Evolutionary conservation across 2,329 filamentous ascomycete genomes (phyloP).

Genomic region (Alternaria sp.): DNA sequence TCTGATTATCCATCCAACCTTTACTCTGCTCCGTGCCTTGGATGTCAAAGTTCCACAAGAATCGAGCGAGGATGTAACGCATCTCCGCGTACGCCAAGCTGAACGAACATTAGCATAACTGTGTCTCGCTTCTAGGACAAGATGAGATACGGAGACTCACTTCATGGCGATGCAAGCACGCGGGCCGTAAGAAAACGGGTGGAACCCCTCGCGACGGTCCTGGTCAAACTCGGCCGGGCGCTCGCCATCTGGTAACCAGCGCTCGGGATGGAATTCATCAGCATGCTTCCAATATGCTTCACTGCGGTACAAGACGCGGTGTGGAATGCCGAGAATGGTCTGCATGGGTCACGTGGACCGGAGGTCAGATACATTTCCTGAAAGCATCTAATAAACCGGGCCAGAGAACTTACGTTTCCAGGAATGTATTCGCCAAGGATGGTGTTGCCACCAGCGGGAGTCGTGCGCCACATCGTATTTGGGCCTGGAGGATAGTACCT

Average conservation of each 20-base stretch:
- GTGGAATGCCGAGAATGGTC: neutral
- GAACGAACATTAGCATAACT: neutral
- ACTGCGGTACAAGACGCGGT: neutral
- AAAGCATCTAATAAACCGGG: no score
- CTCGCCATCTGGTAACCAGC: neutral
- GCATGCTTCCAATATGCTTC: neutral
- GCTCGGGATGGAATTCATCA: neutral
- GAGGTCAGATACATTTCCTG: neutral
- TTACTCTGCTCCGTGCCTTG: neutral
- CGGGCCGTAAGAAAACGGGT: slow-evolving; percentile 1
- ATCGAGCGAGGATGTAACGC: neutral
- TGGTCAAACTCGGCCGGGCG: neutral
- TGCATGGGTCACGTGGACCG: neutral
- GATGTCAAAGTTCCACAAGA: slow-evolving; percentile 3
- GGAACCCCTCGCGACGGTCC: neutral
- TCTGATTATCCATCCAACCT: neutral
- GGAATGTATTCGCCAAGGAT: neutral
- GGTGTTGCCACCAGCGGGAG: neutral
- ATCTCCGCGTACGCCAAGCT: slow-evolving; percentile 1
- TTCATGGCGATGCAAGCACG: slow-evolving; percentile 1
- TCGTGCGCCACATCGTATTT: neutral
- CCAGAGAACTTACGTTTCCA: neutral
- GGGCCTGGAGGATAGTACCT: neutral
- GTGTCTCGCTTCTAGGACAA: neutral
- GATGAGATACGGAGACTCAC: neutral